Evolutionary conservation across 768 basidiomycete genomes (phyloP).

Genomic region (Strobilomyces dryophilus): DNA sequence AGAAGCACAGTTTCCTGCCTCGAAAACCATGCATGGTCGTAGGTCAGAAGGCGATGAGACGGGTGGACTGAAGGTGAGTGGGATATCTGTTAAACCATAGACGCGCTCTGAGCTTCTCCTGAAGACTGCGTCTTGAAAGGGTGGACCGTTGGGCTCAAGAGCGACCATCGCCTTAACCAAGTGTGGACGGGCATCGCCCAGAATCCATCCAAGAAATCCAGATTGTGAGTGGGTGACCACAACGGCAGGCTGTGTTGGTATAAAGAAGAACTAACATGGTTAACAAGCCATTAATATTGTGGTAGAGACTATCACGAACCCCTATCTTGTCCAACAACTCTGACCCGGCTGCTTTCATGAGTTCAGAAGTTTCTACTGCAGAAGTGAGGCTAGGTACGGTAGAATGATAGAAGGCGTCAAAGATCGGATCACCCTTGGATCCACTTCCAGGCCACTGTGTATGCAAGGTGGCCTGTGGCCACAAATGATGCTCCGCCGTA

Average conservation of each 20-base stretch:
- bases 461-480: slow-evolving; percentile 44
- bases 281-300: neutral
- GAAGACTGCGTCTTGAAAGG: slow-evolving; percentile 40
- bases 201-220: slow-evolving; percentile 45
- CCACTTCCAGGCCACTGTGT: slow-evolving; percentile 55
- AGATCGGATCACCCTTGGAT: slow-evolving; percentile 40
- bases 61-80: slow-evolving; percentile 41
- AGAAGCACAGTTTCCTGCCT: slow-evolving; percentile 33
- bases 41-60: slow-evolving; percentile 38
- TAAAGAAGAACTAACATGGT: slow-evolving; percentile 1
- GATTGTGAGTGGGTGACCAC: slow-evolving; percentile 52
- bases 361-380: slow-evolving; percentile 33
- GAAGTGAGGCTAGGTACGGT: slow-evolving; percentile 38
- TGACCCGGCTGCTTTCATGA: slow-evolving; percentile 39
- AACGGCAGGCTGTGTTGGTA: slow-evolving; percentile 35
- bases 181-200: slow-evolving; percentile 43
- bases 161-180: slow-evolving; percentile 45
- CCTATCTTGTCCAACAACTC: slow-evolving; percentile 45
- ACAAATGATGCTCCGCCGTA: slow-evolving; percentile 35
- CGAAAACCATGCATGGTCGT: slow-evolving; percentile 22
- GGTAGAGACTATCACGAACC: slow-evolving; percentile 28
- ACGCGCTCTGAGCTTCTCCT: slow-evolving; percentile 36
- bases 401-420: slow-evolving; percentile 44
- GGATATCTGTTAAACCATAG: slow-evolving; percentile 47
- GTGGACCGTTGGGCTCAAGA: slow-evolving; percentile 49